phyloP scores from a whole-genome alignment of 805 yeast species.

The Lachancea lanzarotensis region DNA sequence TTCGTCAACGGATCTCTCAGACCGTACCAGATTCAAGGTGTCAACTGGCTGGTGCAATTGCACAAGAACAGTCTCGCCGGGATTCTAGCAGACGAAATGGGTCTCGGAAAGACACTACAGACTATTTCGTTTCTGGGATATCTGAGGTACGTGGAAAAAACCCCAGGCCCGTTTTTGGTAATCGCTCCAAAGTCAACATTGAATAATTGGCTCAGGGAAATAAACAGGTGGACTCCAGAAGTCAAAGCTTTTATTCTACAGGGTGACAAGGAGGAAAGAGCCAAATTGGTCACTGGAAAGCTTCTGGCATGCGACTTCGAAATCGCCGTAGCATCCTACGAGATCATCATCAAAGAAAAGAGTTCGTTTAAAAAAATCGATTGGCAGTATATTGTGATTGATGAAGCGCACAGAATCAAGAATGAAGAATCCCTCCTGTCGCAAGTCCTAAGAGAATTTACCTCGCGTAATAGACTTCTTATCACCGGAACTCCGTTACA shows the following conservation, averaged over 20 bases:
- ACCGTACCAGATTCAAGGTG: constrained; percentile 73
- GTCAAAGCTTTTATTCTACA: constrained; percentile 87
- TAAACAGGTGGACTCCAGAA: constrained; percentile 90
- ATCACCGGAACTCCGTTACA: constrained; percentile 96
- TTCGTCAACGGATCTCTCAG: constrained; percentile 60
- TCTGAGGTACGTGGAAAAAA: constrained; percentile 68
- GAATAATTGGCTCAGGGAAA: constrained; percentile 95
- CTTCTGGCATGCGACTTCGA: constrained; percentile 81
- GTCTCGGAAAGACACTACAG: constrained; percentile 84
- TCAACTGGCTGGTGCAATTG: constrained; percentile 69
- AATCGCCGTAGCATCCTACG: constrained; percentile 89
- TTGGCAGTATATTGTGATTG: constrained; percentile 80
- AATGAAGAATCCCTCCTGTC: constrained; percentile 88
- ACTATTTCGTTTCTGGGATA: constrained; percentile 93
- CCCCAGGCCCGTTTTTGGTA: constrained; percentile 83
- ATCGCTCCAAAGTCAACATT: constrained; percentile 95
- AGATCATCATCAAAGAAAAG: constrained; percentile 81
- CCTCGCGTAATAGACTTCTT: constrained; percentile 82
- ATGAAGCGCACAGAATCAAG: constrained; percentile 77
- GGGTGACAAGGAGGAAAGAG: constrained; percentile 72
- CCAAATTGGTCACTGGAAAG: constrained; percentile 67
- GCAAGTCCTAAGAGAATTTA: constrained; percentile 75
- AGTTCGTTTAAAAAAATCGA: constrained; percentile 69
- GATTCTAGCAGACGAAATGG: constrained; percentile 98
- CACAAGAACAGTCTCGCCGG: constrained; percentile 72